Percentiles rank a stretch among this genome's conserved stretches.
phyloP scores from a whole-genome alignment of 768 basidiomycete genomes.

The Termitomyces sp. region DNA sequence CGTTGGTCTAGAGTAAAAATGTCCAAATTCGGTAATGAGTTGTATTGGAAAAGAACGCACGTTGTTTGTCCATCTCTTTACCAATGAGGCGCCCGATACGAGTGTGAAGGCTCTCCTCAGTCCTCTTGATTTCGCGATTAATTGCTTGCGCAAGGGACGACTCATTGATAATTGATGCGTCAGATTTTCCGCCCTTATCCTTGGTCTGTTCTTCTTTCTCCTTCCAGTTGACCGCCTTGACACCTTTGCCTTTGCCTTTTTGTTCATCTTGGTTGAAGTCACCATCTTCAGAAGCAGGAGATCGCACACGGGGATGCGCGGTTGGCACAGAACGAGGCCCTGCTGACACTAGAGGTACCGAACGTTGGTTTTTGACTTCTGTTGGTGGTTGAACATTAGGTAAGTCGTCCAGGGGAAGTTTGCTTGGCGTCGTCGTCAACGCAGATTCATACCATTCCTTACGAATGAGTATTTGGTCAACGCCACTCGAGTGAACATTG shows the following conservation, averaged over 20 bases:
- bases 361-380: conserved; percentile 25
- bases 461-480: conserved; percentile 83
- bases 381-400: conserved; percentile 19
- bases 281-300: conserved; percentile 73
- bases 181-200: conserved; percentile 28
- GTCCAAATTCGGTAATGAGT: neutral
- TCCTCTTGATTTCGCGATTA: conserved; percentile 76
- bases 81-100: conserved; percentile 76
- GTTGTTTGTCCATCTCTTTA: conserved; percentile 89
- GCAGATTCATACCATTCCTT: conserved; percentile 85
- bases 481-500: conserved; percentile 86
- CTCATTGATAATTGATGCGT: conserved; percentile 43
- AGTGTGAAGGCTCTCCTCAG: conserved; percentile 74
- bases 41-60: conserved; percentile 40
- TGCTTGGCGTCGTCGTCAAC: conserved; percentile 48
- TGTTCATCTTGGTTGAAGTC: conserved; percentile 59
- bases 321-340: conserved; percentile 10
- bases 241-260: conserved; percentile 62
- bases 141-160: conserved; percentile 55
- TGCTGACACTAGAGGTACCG: conserved; percentile 18
- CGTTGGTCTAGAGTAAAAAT: conserved; percentile 59
- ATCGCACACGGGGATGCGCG: conserved; percentile 47
- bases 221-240: conserved; percentile 53
- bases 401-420: conserved; percentile 53
- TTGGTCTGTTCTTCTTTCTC: conserved; percentile 37